Percentiles rank a stretch among this genome's conserved stretches.
Conservation (phyloP, 345 rosid genomes). For the Eucalyptus leucophloia region DNA sequence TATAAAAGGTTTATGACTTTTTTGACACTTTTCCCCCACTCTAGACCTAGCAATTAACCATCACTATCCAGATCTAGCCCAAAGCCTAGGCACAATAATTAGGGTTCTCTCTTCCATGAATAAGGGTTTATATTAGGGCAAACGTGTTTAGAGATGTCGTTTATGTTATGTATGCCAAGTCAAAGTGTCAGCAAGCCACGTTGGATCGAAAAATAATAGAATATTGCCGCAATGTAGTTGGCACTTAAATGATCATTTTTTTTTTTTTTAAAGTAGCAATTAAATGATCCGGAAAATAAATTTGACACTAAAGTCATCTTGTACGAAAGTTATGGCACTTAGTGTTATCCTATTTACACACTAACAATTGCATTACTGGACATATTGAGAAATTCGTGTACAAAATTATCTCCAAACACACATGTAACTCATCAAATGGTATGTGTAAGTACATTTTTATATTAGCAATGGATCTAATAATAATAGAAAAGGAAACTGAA, state of each 20-base stretch:
- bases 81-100: neutral
- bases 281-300: too few species aligned
- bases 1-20: fast-evolving
- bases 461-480: neutral
- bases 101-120: neutral
- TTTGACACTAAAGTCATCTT: too few species aligned
- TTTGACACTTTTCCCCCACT: too few species aligned
- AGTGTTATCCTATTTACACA: neutral
- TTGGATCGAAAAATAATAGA: too few species aligned
- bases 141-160: too few species aligned
- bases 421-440: neutral
- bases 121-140: neutral
- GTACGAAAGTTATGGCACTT: neutral
- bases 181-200: fast-evolving
- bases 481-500: neutral
- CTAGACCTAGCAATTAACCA: neutral
- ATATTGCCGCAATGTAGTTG: too few species aligned
- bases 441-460: neutral
- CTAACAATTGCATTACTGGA: neutral
- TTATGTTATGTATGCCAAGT: neutral
- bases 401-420: neutral
- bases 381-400: neutral
- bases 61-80: neutral
- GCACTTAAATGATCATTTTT: too few species aligned
- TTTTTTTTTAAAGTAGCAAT: neutral